These are phyloP conservation scores for Macadamia integrifolia DNA, from an alignment of 164 flowering plant species.

Conservation along the genomic window DNA sequence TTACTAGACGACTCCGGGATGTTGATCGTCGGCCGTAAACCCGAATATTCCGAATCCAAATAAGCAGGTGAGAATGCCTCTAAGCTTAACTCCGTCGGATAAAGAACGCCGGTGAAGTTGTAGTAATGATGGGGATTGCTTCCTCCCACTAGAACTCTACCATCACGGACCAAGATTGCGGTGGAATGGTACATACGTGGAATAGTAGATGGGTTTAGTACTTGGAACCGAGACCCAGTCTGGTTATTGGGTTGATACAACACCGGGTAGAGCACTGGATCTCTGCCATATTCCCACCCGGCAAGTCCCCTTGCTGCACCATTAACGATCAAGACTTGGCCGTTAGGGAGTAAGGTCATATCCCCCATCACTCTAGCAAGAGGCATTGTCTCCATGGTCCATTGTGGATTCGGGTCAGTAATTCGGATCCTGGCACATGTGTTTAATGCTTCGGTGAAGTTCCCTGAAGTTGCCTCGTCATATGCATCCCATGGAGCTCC, in stretches of 20 bases:
- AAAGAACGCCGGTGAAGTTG: no score
- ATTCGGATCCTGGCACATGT: no score
- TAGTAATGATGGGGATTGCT: no score
- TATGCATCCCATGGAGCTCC: slow-evolving; percentile 25
- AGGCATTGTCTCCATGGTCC: slow-evolving; percentile 60
- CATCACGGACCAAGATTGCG: no score
- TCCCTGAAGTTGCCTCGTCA: no score
- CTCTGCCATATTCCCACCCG: slow-evolving; percentile 37
- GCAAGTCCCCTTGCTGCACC: slow-evolving; percentile 46
- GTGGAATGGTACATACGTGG: no score
- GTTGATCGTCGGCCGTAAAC: slow-evolving; percentile 18
- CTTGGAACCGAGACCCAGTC: slow-evolving; percentile 26
- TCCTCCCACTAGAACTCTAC: no score
- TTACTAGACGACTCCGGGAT: not conserved
- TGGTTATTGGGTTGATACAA: slow-evolving; percentile 24
- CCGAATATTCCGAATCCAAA: not conserved
- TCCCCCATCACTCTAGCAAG: slow-evolving; percentile 40
- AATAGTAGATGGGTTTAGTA: no score
- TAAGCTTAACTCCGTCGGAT: no score
- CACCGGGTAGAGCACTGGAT: slow-evolving; percentile 41
- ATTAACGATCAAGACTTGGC: slow-evolving; percentile 45
- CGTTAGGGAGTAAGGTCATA: slow-evolving; percentile 45
- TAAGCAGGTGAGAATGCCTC: slow-evolving; percentile 14
- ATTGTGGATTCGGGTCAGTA: not conserved
- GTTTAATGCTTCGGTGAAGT: no score